A percentile compares a stretch with the other conserved stretches of the same genome.
phyloP scores from a whole-genome alignment of 2,329 filamentous ascomycete species.

The Cryphonectria radicalis region DNA sequence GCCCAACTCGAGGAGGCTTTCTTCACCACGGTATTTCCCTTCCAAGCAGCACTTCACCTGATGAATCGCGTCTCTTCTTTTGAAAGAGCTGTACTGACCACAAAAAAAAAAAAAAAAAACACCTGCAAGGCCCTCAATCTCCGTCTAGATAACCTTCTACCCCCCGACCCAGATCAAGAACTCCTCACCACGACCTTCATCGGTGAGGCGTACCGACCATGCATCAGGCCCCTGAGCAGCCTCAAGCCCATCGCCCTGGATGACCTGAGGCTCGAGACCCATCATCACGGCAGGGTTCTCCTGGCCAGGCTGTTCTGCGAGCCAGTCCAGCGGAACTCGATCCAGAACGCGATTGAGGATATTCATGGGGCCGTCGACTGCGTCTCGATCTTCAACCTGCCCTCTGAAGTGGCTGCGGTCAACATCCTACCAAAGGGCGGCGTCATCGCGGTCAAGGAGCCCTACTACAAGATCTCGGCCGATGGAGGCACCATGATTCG shows the following conservation, averaged over 20 bases:
- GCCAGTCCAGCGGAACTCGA: constrained; percentile 18
- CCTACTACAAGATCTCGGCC: constrained; percentile 39
- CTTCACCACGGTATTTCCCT: background rate
- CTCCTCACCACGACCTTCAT: background rate
- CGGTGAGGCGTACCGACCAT: constrained; percentile 27
- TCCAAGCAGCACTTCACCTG: background rate
- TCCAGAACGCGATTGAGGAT: constrained; percentile 67
- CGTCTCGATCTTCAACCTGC: constrained; percentile 63
- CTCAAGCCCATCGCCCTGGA: constrained; percentile 22
- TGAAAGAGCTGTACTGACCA: background rate
- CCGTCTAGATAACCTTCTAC: background rate
- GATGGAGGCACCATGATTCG: constrained; percentile 39
- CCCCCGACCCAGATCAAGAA: background rate
- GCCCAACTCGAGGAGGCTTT: constrained; percentile 25
- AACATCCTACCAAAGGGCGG: constrained; percentile 40
- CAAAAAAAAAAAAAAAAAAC: too few species aligned
- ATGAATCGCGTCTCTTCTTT: background rate
- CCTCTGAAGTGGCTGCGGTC: constrained; percentile 32
- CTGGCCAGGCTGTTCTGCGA: constrained; percentile 19
- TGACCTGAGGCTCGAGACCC: constrained; percentile 28
- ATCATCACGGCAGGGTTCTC: constrained; percentile 29
- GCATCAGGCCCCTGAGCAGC: constrained; percentile 15
- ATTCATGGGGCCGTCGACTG: constrained; percentile 75
- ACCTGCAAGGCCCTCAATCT: background rate
- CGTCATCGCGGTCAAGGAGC: constrained; percentile 43